phyloP scores from a whole-genome alignment of 306 rosid genomes.

The Oemleria cerasiformis region DNA sequence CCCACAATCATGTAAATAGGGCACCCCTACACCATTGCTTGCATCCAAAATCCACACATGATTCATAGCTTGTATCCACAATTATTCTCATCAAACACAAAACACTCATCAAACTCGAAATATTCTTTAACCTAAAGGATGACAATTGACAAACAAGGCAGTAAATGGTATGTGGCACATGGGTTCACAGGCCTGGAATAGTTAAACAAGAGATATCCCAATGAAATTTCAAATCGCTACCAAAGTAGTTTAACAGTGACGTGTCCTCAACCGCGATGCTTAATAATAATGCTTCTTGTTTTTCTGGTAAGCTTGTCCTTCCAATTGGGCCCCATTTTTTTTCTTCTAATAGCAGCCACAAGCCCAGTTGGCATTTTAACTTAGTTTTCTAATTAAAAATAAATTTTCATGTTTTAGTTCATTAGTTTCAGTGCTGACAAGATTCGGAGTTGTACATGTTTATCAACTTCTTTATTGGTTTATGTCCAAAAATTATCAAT shows the following conservation, averaged over 20 bases:
- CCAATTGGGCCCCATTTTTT: too few species aligned
- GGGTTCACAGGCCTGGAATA: background rate
- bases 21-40: too few species aligned
- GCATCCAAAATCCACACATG: background rate
- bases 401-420: background rate
- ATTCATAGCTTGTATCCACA: background rate
- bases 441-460: constrained; percentile 1
- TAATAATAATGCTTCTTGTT: constrained; percentile 3
- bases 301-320: background rate
- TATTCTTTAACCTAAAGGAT: background rate
- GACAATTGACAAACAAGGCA: background rate
- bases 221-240: background rate
- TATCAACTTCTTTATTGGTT: background rate
- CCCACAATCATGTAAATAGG: too few species aligned
- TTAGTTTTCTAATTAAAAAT: background rate
- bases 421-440: constrained; percentile 13
- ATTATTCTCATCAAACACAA: background rate
- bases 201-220: background rate
- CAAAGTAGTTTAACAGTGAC: background rate
- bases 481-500: background rate
- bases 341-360: background rate
- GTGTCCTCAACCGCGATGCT: background rate
- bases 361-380: background rate
- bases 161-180: background rate
- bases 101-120: background rate